Base-by-base conservation (phyloP, 495 filamentous ascomycete species). In the Penicillium manginii region DNA sequence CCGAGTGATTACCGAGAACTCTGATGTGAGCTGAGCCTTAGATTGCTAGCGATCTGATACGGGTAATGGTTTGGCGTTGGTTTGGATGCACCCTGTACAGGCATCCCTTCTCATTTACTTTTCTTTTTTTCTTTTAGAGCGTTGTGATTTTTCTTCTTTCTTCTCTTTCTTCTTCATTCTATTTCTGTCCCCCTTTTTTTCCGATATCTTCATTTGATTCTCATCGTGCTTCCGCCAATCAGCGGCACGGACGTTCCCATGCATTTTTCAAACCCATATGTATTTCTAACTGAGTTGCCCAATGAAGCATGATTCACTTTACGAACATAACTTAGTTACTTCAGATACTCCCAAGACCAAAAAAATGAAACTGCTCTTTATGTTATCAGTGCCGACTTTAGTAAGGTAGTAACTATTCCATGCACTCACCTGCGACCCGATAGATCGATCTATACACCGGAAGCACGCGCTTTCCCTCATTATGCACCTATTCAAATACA, bases 1-100 rank as follows among this genome's bases (percentile, higher is more conserved):
- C 91, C 92, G 17, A 93, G 89, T 68, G 96, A 98, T 74, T 97
- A 93, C 61, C 81, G 87, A 43, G 90, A 94, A 74, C 77, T 96
- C n/a, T 93, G 71, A 83, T 52, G 40, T 26, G 23, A 26, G 23
- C 23, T 26, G 23, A 26, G 23, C 23, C 23, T 26, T 5, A 6
- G 7, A 26, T 5, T 26, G 23, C 23, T 2, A 50, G 14, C 12
- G n/a, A n/a, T 47, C 21, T 19, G 21, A 22, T 47, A 26, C 43
- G 43, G 22, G 14, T 26, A 33, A 43, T 32, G 18, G 3, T 23
- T 32, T 55, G 39, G 18, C 39, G 55, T 51, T 21, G 10, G 32
- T 15, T 22, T n/a, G 43, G 43, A 47, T 47, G 18, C 43, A 47
- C 43, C 39, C 17, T 31, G 51, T 46, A 45, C 19, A 39, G 51